Evolutionary conservation across 163 green algal species (phyloP), one percentile per base, ranked within the genome.

Genomic region (Chlamydomonas reinhardtii): DNA sequence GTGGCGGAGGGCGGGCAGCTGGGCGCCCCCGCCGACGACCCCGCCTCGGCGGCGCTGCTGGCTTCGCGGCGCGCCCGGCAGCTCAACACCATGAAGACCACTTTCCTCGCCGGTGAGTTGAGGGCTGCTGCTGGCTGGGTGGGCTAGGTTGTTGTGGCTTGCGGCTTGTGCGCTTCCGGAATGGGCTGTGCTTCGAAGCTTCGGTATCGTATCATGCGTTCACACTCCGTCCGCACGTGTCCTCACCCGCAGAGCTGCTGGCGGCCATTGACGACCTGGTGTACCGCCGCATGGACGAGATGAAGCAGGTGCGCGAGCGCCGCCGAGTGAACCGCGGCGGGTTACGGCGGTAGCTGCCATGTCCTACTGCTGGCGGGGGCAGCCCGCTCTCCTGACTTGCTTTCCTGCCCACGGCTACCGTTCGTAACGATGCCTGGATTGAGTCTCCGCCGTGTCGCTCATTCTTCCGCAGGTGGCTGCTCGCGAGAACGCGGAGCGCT

Each of bases 71-170:
- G 74, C 19, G 31, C 17, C 11, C 76, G 76, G 37, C 76, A 83
- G 76, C 76, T 83, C 61, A 74, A 64, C 34, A 31, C 76, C 62
- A 83, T 83, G 76, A 74, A 74, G 76, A 37, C 43, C 25, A 74
- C 76, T 37, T 74, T 83, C 62, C 61, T 83, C 0, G 22, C 62
- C 14, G 62, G 76, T 83, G 56, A 37, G 75, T 29, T 5, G 25
- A 32, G 62, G 6, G 11, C 48, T 17, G 48, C 48, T 17, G 48
- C 1, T 54, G 43, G 43, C 11, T 54, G 6, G 11, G 8, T 54
- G 8, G 8, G 8, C 43, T 54, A 11, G 11, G 43, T 16, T 2
- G 48, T 17, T 9, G 48, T 17, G 48, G 48, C 12, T 17, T 17
- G 48, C 12, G 2, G 24, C 19, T 17, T 68, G 61, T n/a, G 1